These are phyloP conservation scores for Piloderma croceum DNA, from an alignment of 768 basidiomycete genomes.

Conservation along the genomic window DNA sequence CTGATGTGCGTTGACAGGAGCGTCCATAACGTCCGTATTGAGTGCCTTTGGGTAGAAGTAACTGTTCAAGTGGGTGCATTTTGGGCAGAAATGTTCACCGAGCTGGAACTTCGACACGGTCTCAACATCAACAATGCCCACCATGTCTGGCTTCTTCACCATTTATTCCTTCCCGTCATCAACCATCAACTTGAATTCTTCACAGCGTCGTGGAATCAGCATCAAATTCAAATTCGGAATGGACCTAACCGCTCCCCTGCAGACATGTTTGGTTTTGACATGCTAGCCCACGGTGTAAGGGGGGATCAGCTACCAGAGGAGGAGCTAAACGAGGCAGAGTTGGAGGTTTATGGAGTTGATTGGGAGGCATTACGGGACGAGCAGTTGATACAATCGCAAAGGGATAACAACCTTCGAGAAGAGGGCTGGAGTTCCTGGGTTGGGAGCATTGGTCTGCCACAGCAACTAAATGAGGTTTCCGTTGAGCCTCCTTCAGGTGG, in stretches of 20 bases:
- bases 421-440: slow-evolving; percentile 10
- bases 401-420: slow-evolving; percentile 2
- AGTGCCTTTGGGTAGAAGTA: slow-evolving; percentile 35
- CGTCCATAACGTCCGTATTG: slow-evolving; percentile 37
- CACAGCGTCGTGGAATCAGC: slow-evolving; percentile 32
- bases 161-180: slow-evolving; percentile 30
- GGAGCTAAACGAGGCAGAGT: slow-evolving; percentile 2
- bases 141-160: slow-evolving; percentile 38
- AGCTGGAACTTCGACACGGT: slow-evolving; percentile 31
- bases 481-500: slow-evolving; percentile 5
- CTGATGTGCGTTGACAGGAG: slow-evolving; percentile 21
- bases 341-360: slow-evolving; percentile 3
- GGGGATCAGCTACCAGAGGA: slow-evolving; percentile 17
- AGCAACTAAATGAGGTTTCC: slow-evolving; percentile 4
- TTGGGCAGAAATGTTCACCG: slow-evolving; percentile 44
- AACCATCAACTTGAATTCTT: slow-evolving; percentile 28
- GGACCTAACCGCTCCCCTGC: slow-evolving; percentile 11
- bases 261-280: slow-evolving; percentile 29
- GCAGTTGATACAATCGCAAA: slow-evolving; percentile 2
- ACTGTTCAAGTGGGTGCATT: slow-evolving; percentile 29
- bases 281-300: slow-evolving; percentile 24
- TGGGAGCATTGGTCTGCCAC: slow-evolving; percentile 7
- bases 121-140: slow-evolving; percentile 20
- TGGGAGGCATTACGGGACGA: slow-evolving; percentile 10
- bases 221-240: slow-evolving; percentile 17